phyloP scores from a whole-genome alignment of 805 yeast species.

The Debaryomyces castellii region DNA sequence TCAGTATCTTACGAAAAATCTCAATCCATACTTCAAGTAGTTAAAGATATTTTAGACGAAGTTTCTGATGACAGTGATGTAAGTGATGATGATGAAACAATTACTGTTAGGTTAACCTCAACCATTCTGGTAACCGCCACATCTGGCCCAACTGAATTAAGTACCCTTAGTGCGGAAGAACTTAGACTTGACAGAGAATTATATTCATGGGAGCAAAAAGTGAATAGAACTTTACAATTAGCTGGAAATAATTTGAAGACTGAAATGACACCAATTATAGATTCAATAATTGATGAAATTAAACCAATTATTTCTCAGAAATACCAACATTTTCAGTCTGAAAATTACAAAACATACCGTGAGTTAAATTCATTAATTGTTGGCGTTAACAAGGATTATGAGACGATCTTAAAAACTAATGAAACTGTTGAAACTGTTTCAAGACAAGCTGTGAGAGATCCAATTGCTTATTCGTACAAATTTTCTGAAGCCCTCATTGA shows the following conservation, averaged over 20 bases:
- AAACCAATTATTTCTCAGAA: constrained; percentile 23
- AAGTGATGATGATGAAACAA: constrained; percentile 15
- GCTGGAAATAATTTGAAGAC: constrained; percentile 30
- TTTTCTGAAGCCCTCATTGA: constrained; percentile 19
- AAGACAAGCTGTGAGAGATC: constrained; percentile 38
- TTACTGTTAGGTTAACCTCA: constrained; percentile 21
- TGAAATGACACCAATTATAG: constrained; percentile 30
- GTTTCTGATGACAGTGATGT: constrained; percentile 4
- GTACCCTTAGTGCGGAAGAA: constrained; percentile 2
- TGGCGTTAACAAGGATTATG: constrained; percentile 34
- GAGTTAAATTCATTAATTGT: constrained; percentile 26
- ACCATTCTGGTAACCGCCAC: constrained; percentile 21
- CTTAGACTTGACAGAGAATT: constrained; percentile 29
- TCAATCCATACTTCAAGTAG: constrained; percentile 15
- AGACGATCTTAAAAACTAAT: constrained; percentile 22
- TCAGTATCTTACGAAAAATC: constrained; percentile 2
- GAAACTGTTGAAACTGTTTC: constrained; percentile 14
- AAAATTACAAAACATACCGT: constrained; percentile 30
- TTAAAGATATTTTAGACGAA: constrained; percentile 22
- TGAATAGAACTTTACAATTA: constrained; percentile 32
- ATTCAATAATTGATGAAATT: constrained; percentile 21
- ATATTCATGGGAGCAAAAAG: constrained; percentile 30
- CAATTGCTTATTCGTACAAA: constrained; percentile 24
- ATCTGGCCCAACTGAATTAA: constrained; percentile 2
- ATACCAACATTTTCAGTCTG: constrained; percentile 27